phyloP scores from a whole-genome alignment of 805 yeast species.

The Monosporozyma solicola region DNA sequence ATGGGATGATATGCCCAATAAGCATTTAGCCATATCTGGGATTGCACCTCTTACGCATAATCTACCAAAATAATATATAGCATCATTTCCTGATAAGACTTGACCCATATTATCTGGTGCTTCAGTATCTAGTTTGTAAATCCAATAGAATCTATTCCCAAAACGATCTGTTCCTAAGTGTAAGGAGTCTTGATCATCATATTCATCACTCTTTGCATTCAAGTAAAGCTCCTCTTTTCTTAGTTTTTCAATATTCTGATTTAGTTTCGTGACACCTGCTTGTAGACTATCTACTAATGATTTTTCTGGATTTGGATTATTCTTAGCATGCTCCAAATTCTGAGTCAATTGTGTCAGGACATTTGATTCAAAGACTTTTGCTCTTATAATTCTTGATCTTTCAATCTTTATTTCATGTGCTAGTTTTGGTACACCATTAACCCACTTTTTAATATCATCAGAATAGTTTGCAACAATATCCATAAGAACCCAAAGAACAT shows the following conservation, averaged over 20 bases:
- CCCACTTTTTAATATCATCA: conserved; percentile 15
- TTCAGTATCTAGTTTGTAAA: conserved; percentile 50
- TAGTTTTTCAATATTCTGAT: neutral
- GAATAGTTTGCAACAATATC: conserved; percentile 38
- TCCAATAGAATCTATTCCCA: conserved; percentile 88
- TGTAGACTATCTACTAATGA: neutral
- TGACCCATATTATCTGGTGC: conserved; percentile 23
- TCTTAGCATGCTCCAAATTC: neutral
- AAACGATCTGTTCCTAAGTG: conserved; percentile 72
- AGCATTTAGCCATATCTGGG: conserved; percentile 35
- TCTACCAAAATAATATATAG: conserved; percentile 46
- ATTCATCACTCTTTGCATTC: conserved; percentile 18
- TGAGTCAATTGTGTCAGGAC: neutral
- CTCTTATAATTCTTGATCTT: neutral
- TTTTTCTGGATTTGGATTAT: neutral
- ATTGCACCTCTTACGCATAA: conserved; percentile 90
- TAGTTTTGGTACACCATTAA: conserved; percentile 12
- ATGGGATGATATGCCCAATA: conserved; percentile 24
- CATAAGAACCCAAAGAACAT: conserved; percentile 51
- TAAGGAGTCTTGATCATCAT: conserved; percentile 26
- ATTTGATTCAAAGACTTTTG: neutral
- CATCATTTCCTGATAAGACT: conserved; percentile 23
- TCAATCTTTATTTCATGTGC: neutral
- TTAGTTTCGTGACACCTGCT: neutral
- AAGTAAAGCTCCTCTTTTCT: conserved; percentile 6